Evolutionary conservation across 345 rosid genomes (phyloP).

Genomic region (Melastoma malabathricum): DNA sequence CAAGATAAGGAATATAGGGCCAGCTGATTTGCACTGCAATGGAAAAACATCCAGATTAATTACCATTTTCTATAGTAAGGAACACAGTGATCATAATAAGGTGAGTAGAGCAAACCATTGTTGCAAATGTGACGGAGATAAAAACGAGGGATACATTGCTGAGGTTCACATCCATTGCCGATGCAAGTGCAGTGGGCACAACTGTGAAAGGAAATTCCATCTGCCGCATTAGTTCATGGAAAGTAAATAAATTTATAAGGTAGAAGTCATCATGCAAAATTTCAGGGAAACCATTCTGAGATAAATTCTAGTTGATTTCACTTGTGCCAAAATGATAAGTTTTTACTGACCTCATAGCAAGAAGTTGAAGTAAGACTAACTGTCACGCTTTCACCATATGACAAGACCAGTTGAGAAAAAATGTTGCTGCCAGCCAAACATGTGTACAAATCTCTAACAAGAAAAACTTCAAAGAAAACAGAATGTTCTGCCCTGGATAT

Average conservation of each 20-base stretch:
- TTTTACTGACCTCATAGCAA: too few relatives aligned
- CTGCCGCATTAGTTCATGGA: slow-evolving; percentile 68
- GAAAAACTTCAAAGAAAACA: too few relatives aligned
- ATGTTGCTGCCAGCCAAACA: too few relatives aligned
- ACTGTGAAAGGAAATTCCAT: slow-evolving; percentile 91
- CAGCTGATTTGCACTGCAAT: slow-evolving; percentile 95
- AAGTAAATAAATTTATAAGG: slow-evolving; percentile 26
- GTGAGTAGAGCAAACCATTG: slow-evolving; percentile 62
- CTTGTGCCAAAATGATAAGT: too few relatives aligned
- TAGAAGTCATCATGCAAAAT: too few relatives aligned
- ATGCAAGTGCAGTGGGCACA: slow-evolving; percentile 96
- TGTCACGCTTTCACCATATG: too few relatives aligned
- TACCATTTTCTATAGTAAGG: slow-evolving; percentile 1
- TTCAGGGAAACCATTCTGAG: too few relatives aligned
- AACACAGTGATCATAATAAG: background rate
- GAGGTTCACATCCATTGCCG: slow-evolving; percentile 92
- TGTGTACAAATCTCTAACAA: too few relatives aligned
- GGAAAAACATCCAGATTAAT: slow-evolving; percentile 2
- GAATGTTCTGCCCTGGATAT: too few relatives aligned
- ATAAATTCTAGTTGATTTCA: too few relatives aligned
- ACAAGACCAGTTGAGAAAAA: too few relatives aligned
- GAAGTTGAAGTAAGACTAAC: too few relatives aligned
- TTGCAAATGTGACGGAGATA: slow-evolving; percentile 96
- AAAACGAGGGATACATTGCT: slow-evolving; percentile 96
- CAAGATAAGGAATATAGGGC: slow-evolving; percentile 91